phyloP scores from a whole-genome alignment of 2,329 filamentous ascomycete genomes.

The Penicillium italicum region DNA sequence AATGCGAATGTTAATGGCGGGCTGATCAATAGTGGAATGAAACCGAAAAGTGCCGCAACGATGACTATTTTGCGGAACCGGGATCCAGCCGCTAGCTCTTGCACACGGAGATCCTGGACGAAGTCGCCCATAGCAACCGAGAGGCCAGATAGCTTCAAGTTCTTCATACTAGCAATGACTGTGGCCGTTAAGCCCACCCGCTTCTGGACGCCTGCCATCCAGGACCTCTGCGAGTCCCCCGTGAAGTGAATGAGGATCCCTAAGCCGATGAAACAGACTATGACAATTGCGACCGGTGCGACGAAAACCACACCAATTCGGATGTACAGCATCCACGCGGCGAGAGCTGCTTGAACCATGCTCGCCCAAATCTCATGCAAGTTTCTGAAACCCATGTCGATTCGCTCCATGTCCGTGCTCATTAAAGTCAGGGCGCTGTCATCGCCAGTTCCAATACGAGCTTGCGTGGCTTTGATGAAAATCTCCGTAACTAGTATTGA shows the following conservation, averaged over 20 bases:
- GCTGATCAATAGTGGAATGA: not conserved
- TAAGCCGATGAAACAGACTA: not conserved
- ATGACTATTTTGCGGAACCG: not conserved
- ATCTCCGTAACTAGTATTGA: not conserved
- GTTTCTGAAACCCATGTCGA: not conserved
- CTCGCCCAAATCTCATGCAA: not conserved
- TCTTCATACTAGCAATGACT: not conserved
- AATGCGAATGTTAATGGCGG: not conserved
- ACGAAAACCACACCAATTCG: not conserved
- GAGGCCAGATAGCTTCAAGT: not conserved
- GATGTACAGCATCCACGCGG: not conserved
- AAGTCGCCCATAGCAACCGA: not conserved
- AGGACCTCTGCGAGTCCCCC: not conserved
- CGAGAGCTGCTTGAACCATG: not conserved
- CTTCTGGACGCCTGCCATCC: not conserved
- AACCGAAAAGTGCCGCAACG: not conserved
- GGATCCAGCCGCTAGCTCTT: not conserved
- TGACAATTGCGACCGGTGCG: not conserved
- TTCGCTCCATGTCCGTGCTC: not conserved
- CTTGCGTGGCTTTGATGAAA: not conserved
- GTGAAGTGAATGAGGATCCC: not conserved
- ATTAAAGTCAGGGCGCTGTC: not conserved
- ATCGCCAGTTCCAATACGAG: not conserved
- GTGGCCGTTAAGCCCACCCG: not conserved
- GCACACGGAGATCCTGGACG: not conserved